Base-by-base conservation (phyloP, 345 rosid species). In the Isatis tinctoria region DNA sequence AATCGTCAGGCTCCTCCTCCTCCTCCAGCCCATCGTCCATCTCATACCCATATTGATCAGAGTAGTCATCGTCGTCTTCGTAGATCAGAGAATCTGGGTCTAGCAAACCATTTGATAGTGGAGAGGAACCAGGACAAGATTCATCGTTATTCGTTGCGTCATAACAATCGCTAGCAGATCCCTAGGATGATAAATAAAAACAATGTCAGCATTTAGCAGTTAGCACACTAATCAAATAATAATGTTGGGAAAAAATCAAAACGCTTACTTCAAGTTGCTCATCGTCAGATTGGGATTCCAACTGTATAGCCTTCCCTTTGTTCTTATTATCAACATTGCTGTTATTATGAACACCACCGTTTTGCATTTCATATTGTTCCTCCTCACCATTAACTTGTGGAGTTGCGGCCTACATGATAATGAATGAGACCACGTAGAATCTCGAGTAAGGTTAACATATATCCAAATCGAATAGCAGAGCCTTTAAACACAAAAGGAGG, bases 351-450 rank as follows among this genome's bases (percentile, higher is more conserved):
- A 75, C 70, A 41, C 77, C 58, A 76, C 88, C 86, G 77, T 58
- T 60, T 51, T 70, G 51, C 65, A 74, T 83, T 28, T 85, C 93
- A 73, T 85, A 83, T 18, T 81, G 71, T 51, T 88, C 93, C 54
- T 91, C 93, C 68, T 81, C 74, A 75, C 86, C 88, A 82, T 85
- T 88, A 16, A 83, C 85, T 81, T 88, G 87, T 53, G 59, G 78
- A 39, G 65, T 54, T 54, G 65, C 53, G 57, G 51, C 86, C 98
- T 90, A 72, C 58, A 81, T 43, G 47, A 74, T 49, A 74, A 65
- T 49, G 10, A 33, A 59, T 16, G 26, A 63, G 14, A 41, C 45
- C 48, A 12, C 37, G 0, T 36, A 41, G 17, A 45, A 45, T 16
- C 14, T 5, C 28, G 30, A 28, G 40, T 74, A 18, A 67, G 60